Evolutionary conservation across 2,329 filamentous ascomycete species (phyloP), one percentile per base, ranked within the genome.

Genomic region (Venturia asperata): DNA sequence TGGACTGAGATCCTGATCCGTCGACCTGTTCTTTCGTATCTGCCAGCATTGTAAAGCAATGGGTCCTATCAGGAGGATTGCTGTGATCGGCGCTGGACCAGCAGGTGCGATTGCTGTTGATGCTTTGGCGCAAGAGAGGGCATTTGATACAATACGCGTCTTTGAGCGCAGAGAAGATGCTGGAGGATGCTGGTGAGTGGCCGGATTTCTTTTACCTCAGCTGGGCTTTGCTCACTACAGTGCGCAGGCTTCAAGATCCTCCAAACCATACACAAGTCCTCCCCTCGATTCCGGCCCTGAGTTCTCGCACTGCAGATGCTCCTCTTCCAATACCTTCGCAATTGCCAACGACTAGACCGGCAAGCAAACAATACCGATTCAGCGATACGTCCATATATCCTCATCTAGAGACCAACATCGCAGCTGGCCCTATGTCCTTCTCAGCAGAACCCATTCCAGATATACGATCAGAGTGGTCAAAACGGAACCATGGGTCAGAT

Each of bases 81-180:
- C 62, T 7, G 30, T 63, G 19, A 63, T 63, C 19, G 62, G 62
- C 34, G 24, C 30, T n/a, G 62, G 62, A 42, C 85, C 85, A 7
- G 79, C 82, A 3, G 85, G 85, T 2, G 82, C 82, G 15, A 86
- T 87, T 65, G 74, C 84, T 0, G 80, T 85, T 3, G 84, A 87
- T 75, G 84, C 85, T 5, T 73, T 87, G 39, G 79, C 78, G 34
- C 79, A 84, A 70, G 85, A 88, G 71, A 77, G 83, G 67, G 71
- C 75, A 0, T 87, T 87, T 69, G 82, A 86, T 66, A 72, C 77
- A 1, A 83, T 87, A 64, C 79, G 83, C 6, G 83, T 87, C 0
- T 88, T 87, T 70, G 85, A 88, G 70, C 77, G 85, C 37, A 80
- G 84, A 62, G 82, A 85, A 67, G 79, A 77, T 17, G 77, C 83